These are phyloP conservation scores for Linum trigynum DNA, from an alignment of 345 rosid species.

Conservation along the genomic window DNA sequence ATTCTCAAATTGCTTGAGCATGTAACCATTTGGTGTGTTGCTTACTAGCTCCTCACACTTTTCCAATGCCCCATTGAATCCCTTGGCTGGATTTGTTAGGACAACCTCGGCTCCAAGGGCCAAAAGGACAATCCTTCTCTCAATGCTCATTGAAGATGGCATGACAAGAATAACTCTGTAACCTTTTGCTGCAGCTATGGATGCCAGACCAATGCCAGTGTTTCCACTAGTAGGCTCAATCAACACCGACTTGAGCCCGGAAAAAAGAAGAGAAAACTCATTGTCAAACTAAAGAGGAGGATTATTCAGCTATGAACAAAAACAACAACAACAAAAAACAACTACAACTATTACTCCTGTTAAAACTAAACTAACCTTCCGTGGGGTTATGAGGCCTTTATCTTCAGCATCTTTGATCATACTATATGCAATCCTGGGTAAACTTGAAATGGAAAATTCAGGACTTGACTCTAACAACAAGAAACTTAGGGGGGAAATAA, in stretches of 20 bases:
- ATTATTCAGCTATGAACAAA: not conserved
- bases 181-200: conserved; percentile 67
- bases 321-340: too few relatives aligned
- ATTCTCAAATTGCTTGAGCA: conserved; percentile 65
- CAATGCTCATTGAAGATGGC: conserved; percentile 83
- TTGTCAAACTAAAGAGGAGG: conserved; percentile 6
- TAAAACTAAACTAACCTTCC: conserved; percentile 41
- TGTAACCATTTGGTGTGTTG: conserved; percentile 50
- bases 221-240: conserved; percentile 79
- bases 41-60: conserved; percentile 56
- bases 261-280: conserved; percentile 1
- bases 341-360: not conserved
- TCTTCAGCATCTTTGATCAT: conserved; percentile 77
- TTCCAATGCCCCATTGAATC: conserved; percentile 62
- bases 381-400: conserved; percentile 50
- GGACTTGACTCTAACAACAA: not conserved
- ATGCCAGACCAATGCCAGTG: conserved; percentile 67
- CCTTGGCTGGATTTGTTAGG: conserved; percentile 58
- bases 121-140: conserved; percentile 70
- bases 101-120: conserved; percentile 75
- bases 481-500: not conserved
- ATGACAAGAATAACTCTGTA: conserved; percentile 60
- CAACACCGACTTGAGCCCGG: conserved; percentile 43
- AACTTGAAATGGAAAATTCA: not conserved
- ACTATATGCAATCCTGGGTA: conserved; percentile 58